Evolutionary conservation across 331 rosid species (phyloP).

Genomic region (Acacia concinna): DNA sequence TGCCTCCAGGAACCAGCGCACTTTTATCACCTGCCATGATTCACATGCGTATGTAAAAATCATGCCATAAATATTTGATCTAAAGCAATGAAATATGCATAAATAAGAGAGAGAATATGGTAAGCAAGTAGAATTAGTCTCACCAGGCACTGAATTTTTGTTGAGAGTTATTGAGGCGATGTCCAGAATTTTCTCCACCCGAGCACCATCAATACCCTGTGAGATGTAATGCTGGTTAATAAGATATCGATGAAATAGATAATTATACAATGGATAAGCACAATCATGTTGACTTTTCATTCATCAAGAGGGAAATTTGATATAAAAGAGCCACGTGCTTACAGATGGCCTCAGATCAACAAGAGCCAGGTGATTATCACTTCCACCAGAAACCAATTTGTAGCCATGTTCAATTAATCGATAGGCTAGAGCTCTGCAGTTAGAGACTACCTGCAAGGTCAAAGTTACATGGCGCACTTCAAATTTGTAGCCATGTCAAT

Average conservation of each 20-base stretch:
- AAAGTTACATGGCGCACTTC: background rate
- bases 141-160: constrained; percentile 94
- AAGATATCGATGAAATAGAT: too few relatives aligned
- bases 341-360: constrained; percentile 91
- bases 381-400: constrained; percentile 93
- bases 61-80: background rate
- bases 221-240: background rate
- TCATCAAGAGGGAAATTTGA: background rate
- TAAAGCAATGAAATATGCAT: too few relatives aligned
- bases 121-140: constrained; percentile 21
- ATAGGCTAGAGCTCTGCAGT: constrained; percentile 79
- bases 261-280: background rate
- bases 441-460: constrained; percentile 72
- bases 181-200: constrained; percentile 64
- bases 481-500: constrained; percentile 12
- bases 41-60: constrained; percentile 24
- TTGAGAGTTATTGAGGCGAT: constrained; percentile 88
- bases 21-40: constrained; percentile 75
- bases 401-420: constrained; percentile 70
- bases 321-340: constrained; percentile 37
- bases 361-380: constrained; percentile 91
- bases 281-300: background rate
- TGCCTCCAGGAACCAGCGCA: constrained; percentile 90
- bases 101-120: background rate
- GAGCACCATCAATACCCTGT: constrained; percentile 10